Base-by-base conservation (phyloP, 441 rosid species). In the Capsella rubella region DNA sequence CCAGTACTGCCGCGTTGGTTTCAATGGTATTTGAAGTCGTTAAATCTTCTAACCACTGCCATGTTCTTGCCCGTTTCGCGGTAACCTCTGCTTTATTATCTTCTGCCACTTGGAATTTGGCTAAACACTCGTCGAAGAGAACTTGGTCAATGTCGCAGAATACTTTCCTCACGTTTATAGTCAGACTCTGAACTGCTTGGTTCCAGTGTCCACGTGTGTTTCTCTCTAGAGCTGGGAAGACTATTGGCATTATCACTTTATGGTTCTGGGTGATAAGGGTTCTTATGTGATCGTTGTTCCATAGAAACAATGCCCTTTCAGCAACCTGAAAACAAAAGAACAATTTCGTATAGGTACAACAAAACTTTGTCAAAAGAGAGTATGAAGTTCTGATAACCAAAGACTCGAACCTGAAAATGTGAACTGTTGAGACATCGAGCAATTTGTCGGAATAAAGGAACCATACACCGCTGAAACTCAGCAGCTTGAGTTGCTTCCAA, bases 221-320 rank as follows among this genome's bases (percentile, higher is more conserved):
- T 78, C 89, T 89, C 84, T 94, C 98, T 28, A 91, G 62, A 31
- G 96, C 90, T 43, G 97, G 96, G 82, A 94, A 85, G 79, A 91
- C 83, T 80, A 93, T 83, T 31, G 96, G 97, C 67, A 93, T 78
- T 59, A 91, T 90, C 75, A 86, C 91, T 70, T 71, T 79, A 16
- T 85, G 78, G 65, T 91, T 89, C 68, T 85, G 87, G 0, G 79
- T 90, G 66, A 91, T 89, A 74, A 91, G 71, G 76, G 87, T 87
- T 75, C 91, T 84, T 78, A 94, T 89, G 82, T 90, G 96, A 75
- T 94, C 98, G 34, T 94, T 94, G 86, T 90, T 90, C 97, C 96
- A 94, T 73, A 94, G 82, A 81, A 90, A 90, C 83, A 94, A 82
- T 14, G 98, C 93, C 6, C 96, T 89, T 68, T 94, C 98, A 66